A percentile compares a stretch with the other conserved stretches of the same genome.
These are phyloP conservation scores for Aspergillus quadricinctus DNA, from an alignment of 2,329 filamentous ascomycete species.

Conservation along the genomic window DNA sequence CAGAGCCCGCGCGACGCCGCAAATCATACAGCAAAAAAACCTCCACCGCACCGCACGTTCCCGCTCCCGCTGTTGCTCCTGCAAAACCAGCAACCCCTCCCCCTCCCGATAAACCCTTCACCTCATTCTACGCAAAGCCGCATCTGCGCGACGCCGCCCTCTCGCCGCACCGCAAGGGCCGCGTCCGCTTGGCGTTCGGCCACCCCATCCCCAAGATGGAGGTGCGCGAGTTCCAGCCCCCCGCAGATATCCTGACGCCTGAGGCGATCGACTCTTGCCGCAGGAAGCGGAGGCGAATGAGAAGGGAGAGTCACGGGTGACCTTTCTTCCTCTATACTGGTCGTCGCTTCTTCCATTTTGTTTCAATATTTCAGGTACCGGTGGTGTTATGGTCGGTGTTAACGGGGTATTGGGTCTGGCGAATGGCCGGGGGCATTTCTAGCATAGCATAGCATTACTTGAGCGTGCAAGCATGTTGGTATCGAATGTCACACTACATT, in stretches of 20 bases:
- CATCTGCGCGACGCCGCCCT: conserved; percentile 76
- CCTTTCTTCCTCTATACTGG: too few relatives aligned
- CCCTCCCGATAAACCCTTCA: conserved; percentile 57
- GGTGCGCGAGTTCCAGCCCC: conserved; percentile 70
- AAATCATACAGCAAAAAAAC: conserved; percentile 3
- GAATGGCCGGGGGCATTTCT: background rate
- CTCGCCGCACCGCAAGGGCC: conserved; percentile 64
- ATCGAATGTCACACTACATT: background rate
- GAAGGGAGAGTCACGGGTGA: conserved; percentile 23
- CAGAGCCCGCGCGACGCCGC: conserved; percentile 6
- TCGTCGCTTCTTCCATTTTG: background rate
- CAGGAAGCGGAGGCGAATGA: conserved; percentile 34
- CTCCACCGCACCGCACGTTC: background rate
- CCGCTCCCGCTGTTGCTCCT: background rate
- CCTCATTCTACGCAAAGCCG: conserved; percentile 79
- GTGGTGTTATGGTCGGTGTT: background rate
- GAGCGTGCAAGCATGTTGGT: background rate
- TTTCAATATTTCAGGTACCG: background rate
- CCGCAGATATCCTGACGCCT: conserved; percentile 52
- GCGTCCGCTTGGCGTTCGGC: conserved; percentile 76
- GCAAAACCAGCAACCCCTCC: conserved; percentile 7
- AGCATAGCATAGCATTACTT: background rate
- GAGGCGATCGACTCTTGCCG: conserved; percentile 40
- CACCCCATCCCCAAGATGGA: conserved; percentile 69
- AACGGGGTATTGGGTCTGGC: background rate